Percentiles rank a stretch among this genome's conserved stretches.
Conservation (phyloP, 257 asterid genomes). For the Haberlea rhodopensis region DNA sequence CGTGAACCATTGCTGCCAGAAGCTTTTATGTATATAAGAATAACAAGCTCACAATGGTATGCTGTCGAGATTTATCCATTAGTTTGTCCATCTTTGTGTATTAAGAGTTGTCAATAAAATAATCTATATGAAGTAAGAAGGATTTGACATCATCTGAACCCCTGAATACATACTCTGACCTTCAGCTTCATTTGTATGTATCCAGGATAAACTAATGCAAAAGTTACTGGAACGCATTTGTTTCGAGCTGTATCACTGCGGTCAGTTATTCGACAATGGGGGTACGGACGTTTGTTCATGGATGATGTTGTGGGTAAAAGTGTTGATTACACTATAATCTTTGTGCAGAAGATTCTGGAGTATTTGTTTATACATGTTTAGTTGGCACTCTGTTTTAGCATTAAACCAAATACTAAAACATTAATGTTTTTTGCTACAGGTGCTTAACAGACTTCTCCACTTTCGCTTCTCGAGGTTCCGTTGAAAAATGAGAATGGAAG, state of each 20-base stretch:
- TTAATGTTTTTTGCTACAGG: not conserved
- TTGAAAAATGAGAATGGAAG: too few relatives aligned
- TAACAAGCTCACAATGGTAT: constrained; percentile 23
- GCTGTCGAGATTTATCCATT: constrained; percentile 3
- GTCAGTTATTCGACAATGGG: not conserved
- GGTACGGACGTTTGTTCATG: not conserved
- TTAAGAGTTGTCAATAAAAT: not conserved
- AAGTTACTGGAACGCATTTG: not conserved
- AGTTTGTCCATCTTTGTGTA: not conserved
- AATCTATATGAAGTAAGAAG: not conserved
- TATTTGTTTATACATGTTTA: too few relatives aligned
- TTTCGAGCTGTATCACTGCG: not conserved
- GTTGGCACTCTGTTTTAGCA: not conserved
- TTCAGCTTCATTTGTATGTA: not conserved
- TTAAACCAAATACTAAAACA: not conserved
- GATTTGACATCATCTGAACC: not conserved
- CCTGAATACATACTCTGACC: not conserved
- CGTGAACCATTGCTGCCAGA: not conserved
- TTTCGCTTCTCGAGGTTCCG: too few relatives aligned
- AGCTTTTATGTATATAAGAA: not conserved
- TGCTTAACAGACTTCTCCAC: not conserved
- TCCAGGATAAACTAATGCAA: not conserved
- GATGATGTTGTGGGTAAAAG: not conserved
- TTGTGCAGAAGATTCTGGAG: not conserved
- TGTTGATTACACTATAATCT: not conserved